phyloP scores from a whole-genome alignment of 2,329 filamentous ascomycete species.

The Trichoderma atroviride region DNA sequence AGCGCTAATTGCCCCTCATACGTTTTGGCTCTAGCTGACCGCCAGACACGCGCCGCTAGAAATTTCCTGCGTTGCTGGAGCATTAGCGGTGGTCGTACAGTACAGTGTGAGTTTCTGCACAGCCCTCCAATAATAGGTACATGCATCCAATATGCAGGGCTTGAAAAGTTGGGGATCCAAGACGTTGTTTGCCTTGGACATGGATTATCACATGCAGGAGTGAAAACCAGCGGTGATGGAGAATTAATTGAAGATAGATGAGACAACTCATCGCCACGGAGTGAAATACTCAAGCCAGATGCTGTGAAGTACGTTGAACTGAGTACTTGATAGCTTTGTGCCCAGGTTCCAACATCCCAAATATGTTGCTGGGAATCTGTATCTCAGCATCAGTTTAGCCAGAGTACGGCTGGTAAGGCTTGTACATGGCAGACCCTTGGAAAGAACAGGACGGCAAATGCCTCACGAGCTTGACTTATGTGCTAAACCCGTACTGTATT shows the following conservation, averaged over 20 bases:
- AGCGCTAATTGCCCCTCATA: neutral
- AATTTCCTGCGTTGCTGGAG: slow-evolving; percentile 5
- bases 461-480: neutral
- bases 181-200: neutral
- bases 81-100: neutral
- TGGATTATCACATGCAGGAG: slow-evolving; percentile 17
- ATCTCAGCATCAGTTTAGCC: neutral
- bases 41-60: neutral
- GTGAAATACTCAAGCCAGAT: neutral
- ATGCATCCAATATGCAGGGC: neutral
- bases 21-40: slow-evolving; percentile 1
- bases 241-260: neutral
- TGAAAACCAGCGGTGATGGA: neutral
- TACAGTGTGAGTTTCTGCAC: neutral
- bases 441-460: neutral
- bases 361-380: neutral
- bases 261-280: neutral
- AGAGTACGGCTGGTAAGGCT: neutral
- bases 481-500: neutral
- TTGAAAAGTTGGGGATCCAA: neutral
- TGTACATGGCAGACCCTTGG: slow-evolving; percentile 5
- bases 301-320: neutral
- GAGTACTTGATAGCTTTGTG: neutral
- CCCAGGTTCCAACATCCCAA: neutral
- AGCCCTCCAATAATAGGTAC: neutral